Base-by-base conservation (phyloP, 805 yeast genomes). In the Yamadazyma insecticola region DNA sequence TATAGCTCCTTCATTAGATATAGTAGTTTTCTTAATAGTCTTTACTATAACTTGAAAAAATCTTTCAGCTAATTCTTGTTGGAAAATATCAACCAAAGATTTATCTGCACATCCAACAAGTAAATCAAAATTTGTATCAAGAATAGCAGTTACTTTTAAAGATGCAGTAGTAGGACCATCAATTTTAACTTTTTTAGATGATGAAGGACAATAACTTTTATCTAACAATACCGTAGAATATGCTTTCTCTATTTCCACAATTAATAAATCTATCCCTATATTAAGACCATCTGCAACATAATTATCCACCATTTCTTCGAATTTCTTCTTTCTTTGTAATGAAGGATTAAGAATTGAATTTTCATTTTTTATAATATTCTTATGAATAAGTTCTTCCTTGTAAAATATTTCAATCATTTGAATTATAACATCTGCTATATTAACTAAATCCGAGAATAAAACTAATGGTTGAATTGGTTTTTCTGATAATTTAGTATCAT, bases 321-420 rank as follows among this genome's bases (percentile, higher is more conserved):
- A 74, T 36, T 72, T 73, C 49, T 87, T 84, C 50, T 92, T 94
- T 23, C 79, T 74, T 45, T 81, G 85, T 29, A 87, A 74, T 6
- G 90, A 72, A 5, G 80, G 81, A 37, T 85, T 79, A 32, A 87
- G 66, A 47, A 89, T 85, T 39, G 92, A 95, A 36, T 73, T 70
- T 40, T 81, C 83, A 33, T 78, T 74, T 44, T 80, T 78, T 16
- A 87, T 76, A 14, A 86, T 68, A 26, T 66, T 62, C 22, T 72
- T 66, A 32, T 63, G 55, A 6, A 77, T 53, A 43, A 90, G 68
- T 51, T 90, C 97, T 51, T 85, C 89, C 45, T 83, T 82, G 58
- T 87, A 90, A 45, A 92, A 92, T 5, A 87, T 85, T 31, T 84
- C 88, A 26, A 89, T 62, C 94, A 90, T 86, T 52, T 90, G 97